These are phyloP conservation scores for Ophiobolus disseminans DNA, from an alignment of 2,329 filamentous ascomycete species.

Conservation along the genomic window DNA sequence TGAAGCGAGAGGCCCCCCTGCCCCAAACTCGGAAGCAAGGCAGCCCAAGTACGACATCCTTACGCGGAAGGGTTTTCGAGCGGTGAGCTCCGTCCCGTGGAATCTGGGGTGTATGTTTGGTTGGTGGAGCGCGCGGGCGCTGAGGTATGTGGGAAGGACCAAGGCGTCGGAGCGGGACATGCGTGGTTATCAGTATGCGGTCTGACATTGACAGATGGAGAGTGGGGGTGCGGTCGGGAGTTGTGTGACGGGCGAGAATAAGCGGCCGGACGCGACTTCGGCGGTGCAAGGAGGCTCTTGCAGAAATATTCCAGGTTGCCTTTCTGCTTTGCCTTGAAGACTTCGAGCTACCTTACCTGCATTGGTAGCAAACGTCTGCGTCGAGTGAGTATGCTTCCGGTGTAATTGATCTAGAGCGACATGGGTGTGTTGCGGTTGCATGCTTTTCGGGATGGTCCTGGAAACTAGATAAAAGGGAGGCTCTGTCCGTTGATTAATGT, in stretches of 20 bases:
- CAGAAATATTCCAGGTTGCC: too few species aligned
- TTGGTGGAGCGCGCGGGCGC: background rate
- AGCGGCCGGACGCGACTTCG: too few species aligned
- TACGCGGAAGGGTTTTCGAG: background rate
- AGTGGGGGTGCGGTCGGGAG: slow-evolving; percentile 5
- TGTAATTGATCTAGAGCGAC: too few species aligned
- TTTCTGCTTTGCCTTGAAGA: too few species aligned
- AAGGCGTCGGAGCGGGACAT: slow-evolving; percentile 10
- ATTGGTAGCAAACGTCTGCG: too few species aligned
- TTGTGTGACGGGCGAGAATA: slow-evolving; percentile 1
- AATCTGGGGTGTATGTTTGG: background rate
- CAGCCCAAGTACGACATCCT: slow-evolving; percentile 15
- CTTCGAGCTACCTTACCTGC: too few species aligned
- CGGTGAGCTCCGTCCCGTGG: background rate
- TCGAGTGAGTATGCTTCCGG: too few species aligned
- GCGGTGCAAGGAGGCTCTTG: too few species aligned
- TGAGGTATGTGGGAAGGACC: background rate
- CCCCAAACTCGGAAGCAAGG: slow-evolving; percentile 11
- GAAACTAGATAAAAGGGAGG: too few species aligned
- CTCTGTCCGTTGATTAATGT: too few species aligned
- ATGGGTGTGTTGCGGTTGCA: too few species aligned
- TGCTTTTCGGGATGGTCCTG: too few species aligned
- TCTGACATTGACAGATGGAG: slow-evolving; percentile 27
- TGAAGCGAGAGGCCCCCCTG: background rate
- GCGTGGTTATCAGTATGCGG: slow-evolving; percentile 27